Conservation (phyloP, 352 stramenopile species). For the Phytophthora pluvialis region DNA sequence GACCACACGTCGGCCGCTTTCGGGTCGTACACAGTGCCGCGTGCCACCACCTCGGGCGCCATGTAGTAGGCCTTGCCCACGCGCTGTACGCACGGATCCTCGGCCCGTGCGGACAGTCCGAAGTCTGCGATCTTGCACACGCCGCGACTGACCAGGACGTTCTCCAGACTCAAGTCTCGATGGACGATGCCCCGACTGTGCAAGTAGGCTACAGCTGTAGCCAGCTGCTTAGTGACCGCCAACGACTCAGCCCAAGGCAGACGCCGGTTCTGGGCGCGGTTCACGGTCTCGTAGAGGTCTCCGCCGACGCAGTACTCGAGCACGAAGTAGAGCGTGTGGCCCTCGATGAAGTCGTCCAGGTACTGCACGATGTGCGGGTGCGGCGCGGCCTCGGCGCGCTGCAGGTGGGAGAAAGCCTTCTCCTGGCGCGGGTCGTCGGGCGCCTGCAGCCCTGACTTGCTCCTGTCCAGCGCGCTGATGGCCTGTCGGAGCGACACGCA, state of each 20-base stretch:
- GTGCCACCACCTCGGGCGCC: conserved; percentile 47
- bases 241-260: conserved; percentile 23
- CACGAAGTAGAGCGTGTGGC: conserved; percentile 55
- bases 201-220: conserved; percentile 26
- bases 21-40: conserved; percentile 34
- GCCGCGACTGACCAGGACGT: conserved; percentile 37
- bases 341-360: conserved; percentile 51
- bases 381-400: conserved; percentile 24
- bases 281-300: conserved; percentile 42
- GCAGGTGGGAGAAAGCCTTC: conserved; percentile 39
- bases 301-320: conserved; percentile 45
- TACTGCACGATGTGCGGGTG: conserved; percentile 59
- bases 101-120: conserved; percentile 34
- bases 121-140: conserved; percentile 61
- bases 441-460: conserved; percentile 19
- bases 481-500: conserved; percentile 47
- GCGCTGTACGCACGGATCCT: conserved; percentile 15
- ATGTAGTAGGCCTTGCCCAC: conserved; percentile 58
- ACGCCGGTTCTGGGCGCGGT: conserved; percentile 18
- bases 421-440: conserved; percentile 57
- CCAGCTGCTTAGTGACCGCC: conserved; percentile 37
- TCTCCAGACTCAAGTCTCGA: conserved; percentile 53
- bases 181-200: conserved; percentile 39
- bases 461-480: conserved; percentile 36
- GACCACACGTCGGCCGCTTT: conserved; percentile 62